Conservation (phyloP, 78 protist genomes). For the Salpingoeca rosetta region DNA sequence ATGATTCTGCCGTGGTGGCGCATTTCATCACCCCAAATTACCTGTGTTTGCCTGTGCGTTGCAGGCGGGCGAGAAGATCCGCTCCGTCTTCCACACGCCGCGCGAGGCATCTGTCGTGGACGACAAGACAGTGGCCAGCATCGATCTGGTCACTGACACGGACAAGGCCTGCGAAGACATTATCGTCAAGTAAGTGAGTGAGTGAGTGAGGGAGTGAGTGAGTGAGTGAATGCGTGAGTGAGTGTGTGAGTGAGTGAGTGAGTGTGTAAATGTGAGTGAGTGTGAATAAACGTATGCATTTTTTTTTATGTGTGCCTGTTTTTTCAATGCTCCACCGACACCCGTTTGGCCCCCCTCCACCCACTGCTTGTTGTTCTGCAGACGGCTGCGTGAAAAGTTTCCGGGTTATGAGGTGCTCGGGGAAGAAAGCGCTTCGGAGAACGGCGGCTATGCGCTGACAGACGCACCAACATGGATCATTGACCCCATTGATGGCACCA, state of each 20-base stretch:
- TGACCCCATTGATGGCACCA: conserved; percentile 87
- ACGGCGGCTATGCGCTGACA: conserved; percentile 17
- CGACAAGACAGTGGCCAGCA: not conserved
- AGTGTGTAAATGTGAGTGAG: not conserved
- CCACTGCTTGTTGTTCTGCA: no score
- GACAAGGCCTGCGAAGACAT: not conserved
- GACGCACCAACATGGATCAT: conserved; percentile 69
- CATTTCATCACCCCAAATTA: no score
- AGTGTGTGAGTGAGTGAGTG: not conserved
- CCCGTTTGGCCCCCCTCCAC: no score
- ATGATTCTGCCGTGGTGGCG: no score
- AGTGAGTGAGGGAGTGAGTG: not conserved
- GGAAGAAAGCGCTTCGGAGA: conserved; percentile 30
- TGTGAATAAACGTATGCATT: not conserved
- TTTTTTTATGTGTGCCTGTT: not conserved
- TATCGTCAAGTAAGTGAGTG: not conserved
- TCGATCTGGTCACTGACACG: conserved; percentile 12
- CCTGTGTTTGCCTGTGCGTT: not conserved
- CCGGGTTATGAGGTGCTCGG: conserved; percentile 9
- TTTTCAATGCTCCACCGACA: no score
- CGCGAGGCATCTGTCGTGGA: not conserved
- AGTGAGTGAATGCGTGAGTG: not conserved
- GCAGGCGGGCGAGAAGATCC: not conserved
- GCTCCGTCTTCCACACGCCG: not conserved
- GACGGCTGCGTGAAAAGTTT: not conserved